Percentiles rank a stretch among this genome's conserved stretches.
Conservation (phyloP, 805 yeast genomes). For the Saccharomycopsis selenospora region DNA sequence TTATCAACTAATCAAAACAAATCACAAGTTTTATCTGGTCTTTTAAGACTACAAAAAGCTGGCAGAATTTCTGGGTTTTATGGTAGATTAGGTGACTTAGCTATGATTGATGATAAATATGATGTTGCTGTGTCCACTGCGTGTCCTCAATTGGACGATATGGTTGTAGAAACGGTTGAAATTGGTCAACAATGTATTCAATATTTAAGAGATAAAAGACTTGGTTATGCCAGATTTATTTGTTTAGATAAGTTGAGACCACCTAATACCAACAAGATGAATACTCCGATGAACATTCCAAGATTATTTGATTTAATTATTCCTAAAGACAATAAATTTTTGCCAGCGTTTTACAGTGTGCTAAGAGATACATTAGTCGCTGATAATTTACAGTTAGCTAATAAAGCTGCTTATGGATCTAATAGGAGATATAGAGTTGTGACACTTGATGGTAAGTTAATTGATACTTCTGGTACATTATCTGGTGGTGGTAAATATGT, state of each 20-base stretch:
- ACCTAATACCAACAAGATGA: slow-evolving; percentile 45
- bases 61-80: slow-evolving; percentile 82
- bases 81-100: slow-evolving; percentile 89
- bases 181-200: slow-evolving; percentile 76
- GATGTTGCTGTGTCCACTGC: slow-evolving; percentile 96
- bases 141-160: slow-evolving; percentile 81
- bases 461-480: slow-evolving; percentile 91
- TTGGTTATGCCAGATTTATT: slow-evolving; percentile 88
- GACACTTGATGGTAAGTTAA: slow-evolving; percentile 83
- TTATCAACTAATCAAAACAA: slow-evolving; percentile 55
- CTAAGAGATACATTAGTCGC: slow-evolving; percentile 87
- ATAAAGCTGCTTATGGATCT: slow-evolving; percentile 76
- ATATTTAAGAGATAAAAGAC: slow-evolving; percentile 67
- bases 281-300: slow-evolving; percentile 70
- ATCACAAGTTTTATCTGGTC: slow-evolving; percentile 62
- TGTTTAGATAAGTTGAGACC: slow-evolving; percentile 66
- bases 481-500: slow-evolving; percentile 86
- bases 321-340: slow-evolving; percentile 59
- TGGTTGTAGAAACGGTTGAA: slow-evolving; percentile 78
- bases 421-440: slow-evolving; percentile 78
- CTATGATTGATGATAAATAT: slow-evolving; percentile 79
- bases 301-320: slow-evolving; percentile 77
- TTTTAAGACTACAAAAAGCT: slow-evolving; percentile 61
- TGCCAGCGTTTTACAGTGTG: slow-evolving; percentile 85
- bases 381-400: slow-evolving; percentile 67